A percentile compares a stretch with the other conserved stretches of the same genome.
phyloP scores from a whole-genome alignment of 164 flowering plant species.

The Stephania japonica region DNA sequence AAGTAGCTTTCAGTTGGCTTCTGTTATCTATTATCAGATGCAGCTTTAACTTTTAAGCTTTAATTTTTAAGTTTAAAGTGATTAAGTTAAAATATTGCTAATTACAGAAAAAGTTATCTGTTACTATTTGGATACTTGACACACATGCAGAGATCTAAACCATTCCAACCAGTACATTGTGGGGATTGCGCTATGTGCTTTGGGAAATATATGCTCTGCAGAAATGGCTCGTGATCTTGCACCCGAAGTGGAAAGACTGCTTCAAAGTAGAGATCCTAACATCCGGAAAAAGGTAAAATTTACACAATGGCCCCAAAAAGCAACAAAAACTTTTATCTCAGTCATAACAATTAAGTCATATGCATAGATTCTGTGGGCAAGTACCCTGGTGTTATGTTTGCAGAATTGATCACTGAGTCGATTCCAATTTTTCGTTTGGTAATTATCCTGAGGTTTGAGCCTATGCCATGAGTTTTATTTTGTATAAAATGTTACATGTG shows the following conservation, averaged over 20 bases:
- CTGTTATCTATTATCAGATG: neutral
- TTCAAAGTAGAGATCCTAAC: slow-evolving; percentile 93
- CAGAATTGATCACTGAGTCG: neutral
- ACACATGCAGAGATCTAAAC: slow-evolving; percentile 75
- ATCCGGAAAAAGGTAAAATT: slow-evolving; percentile 78
- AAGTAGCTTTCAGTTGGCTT: neutral
- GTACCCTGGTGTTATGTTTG: neutral
- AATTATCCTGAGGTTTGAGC: neutral
- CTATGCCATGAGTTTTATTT: neutral
- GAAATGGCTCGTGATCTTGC: slow-evolving; percentile 99
- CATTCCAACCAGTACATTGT: slow-evolving; percentile 93
- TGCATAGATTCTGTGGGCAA: neutral
- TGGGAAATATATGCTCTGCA: slow-evolving; percentile 96
- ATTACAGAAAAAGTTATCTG: neutral
- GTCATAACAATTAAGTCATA: neutral
- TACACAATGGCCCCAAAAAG: neutral
- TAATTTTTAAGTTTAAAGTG: neutral
- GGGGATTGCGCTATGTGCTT: slow-evolving; percentile 98
- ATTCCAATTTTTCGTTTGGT: neutral
- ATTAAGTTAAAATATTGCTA: neutral
- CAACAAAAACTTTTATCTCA: neutral
- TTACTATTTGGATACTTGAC: slow-evolving; percentile 37
- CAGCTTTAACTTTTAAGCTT: slow-evolving; percentile 2
- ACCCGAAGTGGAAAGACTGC: slow-evolving; percentile 92
- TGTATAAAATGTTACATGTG: neutral